Evolutionary conservation across 768 basidiomycete species (phyloP), one percentile per base, ranked within the genome.

Genomic region (Ramaria sp.): DNA sequence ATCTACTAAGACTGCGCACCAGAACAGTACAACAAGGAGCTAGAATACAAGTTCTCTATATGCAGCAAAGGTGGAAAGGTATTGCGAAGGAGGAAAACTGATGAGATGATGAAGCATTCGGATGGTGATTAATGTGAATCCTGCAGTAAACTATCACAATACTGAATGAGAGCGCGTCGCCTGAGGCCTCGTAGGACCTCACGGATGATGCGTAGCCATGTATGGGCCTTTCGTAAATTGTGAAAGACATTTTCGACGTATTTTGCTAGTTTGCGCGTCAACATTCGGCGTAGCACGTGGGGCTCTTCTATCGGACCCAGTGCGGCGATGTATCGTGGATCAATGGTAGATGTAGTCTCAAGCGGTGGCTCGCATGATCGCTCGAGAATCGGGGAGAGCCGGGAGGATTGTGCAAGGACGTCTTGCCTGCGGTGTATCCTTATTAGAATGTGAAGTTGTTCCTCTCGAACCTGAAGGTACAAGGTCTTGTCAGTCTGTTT

Each of bases 231-330:
- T 59, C 87, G 83, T 43, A 86, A 72, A 63, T 86, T 82, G 43
- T 82, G 82, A 62, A 78, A 76, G 1, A 81, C 80, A 6, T 78
- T 79, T 15, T 72, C 71, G 53, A 78, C 61, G 47, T 77, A 70
- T 58, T 79, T 76, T 39, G 83, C 79, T 54, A 88, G 77, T 69
- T 86, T 87, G 47, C 82, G 77, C 41, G 81, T 67, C 20, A 88
- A 63, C n/a, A 89, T 66, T 17, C 83, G 74, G 13, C 84, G 82
- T 37, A 86, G 71, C 27, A 75, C 73, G 37, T 78, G 76, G 11
- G 74, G 76, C 59, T 88, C 87, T 49, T 86, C 58, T 7, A 54
- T 80, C 55, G 84, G 84, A 60, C 81, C 82, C 38, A 75, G 70
- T 48, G 78, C 78, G 1, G 75, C 75, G 3, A 78, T 79, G 4